phyloP scores from a whole-genome alignment of 345 rosid genomes.

The Eucalyptus guilfoylei region DNA sequence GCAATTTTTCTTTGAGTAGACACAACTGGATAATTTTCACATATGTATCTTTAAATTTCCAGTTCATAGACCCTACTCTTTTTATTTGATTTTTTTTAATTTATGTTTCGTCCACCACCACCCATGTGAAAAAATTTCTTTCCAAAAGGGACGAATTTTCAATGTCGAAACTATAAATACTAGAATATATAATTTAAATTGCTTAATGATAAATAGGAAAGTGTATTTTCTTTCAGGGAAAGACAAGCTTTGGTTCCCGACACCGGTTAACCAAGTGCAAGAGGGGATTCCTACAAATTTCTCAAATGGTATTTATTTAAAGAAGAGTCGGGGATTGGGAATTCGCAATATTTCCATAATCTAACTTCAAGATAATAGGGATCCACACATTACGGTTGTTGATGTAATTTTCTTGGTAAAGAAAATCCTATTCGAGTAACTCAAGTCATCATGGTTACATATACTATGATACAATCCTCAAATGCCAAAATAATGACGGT shows the following conservation, averaged over 20 bases:
- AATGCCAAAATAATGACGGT: fast-evolving
- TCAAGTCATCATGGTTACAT: not conserved
- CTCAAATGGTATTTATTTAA: not conserved
- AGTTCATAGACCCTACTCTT: no score
- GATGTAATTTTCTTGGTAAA: not conserved
- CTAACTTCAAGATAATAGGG: not conserved
- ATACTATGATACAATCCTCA: not conserved
- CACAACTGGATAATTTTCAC: not conserved
- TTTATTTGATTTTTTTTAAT: no score
- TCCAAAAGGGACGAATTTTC: not conserved
- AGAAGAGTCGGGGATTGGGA: not conserved
- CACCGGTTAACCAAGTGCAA: not conserved
- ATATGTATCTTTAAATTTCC: not conserved
- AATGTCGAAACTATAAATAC: not conserved
- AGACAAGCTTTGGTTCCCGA: not conserved
- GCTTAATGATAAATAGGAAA: not conserved
- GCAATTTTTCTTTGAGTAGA: not conserved
- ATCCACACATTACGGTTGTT: not conserved
- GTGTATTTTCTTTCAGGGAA: not conserved
- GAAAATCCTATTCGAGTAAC: not conserved
- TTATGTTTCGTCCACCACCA: no score
- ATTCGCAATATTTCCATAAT: not conserved
- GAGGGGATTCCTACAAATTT: not conserved
- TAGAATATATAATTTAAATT: not conserved
- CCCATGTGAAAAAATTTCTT: no score